Evolutionary conservation across 345 rosid genomes (phyloP), one percentile per base, ranked within the genome.

Genomic region (Brassica cretica): DNA sequence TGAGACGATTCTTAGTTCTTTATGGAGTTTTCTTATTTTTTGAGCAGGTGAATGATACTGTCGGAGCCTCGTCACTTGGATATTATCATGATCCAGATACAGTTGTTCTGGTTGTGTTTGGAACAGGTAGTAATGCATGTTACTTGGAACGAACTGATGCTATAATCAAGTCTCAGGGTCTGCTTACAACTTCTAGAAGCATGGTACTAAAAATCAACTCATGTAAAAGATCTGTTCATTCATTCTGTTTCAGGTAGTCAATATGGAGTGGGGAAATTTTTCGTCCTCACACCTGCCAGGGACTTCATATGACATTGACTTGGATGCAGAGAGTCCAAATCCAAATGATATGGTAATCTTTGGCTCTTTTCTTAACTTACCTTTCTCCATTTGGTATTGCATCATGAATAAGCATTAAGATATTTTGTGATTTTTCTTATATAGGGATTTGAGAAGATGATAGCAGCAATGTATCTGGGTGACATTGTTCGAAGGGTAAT

Each of bases 201-300:
- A 93, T 95, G 99, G 98, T 93, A 95, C 85, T 27, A 39, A 79
- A 11, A 67, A 15, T 24, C 8, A 24, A 49, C 12, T 35, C 66
- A n/a, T 69, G 21, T 63, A 21, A 2, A 35, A 15, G 35, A 8
- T 63, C 10, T 15, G 3, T 16, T 59, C 11, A n/a, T 14, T 51
- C 24, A 41, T 12, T 29, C 2, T 80, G 51, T 72, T 79, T 60
- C 68, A 91, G 99, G 99, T 87, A 61, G 93, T 95, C 78, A 95
- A 95, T 73, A 91, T 89, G 97, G 99, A 95, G 76, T 95, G 99
- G 99, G 99, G 98, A 62, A 93, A 88, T 73, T 93, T 95, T 77
- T 95, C 97, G 97, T 91, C 99, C 5, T 87, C 98, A 67, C 97
- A 95, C 82, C 76, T 95, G 84, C 99, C 98, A 7, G 89, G 99